Evolutionary conservation across 2,329 filamentous ascomycete genomes (phyloP), one percentile per base, ranked within the genome.

Genomic region (Alternaria arbusti): DNA sequence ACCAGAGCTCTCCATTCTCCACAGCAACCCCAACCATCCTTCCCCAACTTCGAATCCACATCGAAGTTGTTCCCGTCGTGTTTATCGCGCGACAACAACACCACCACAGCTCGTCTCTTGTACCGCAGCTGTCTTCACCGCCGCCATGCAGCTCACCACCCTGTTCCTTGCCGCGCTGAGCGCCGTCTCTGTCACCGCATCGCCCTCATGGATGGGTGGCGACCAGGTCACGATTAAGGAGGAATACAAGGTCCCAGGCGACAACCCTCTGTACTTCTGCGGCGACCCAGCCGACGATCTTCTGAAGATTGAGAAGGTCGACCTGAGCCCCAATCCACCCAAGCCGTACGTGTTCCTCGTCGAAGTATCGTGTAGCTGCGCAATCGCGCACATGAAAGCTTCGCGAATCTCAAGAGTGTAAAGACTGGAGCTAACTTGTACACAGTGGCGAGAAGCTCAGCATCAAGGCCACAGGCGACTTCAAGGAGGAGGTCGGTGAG

Each of bases 191-290:
- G 80, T 85, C 61, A 69, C 71, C 15, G 68, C 71, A 26, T 64
- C 59, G 45, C 82, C 72, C 68, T 83, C 72, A 76, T 83, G 73
- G 75, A 67, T 75, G 66, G 82, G 84, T 70, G 74, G 78, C 64
- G 63, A 72, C 64, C 84, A 87, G 75, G 82, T 85, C 44, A 81
- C 85, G 61, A 79, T 84, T 61, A 81, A 83, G 57, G 80, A 83
- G 54, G 83, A 87, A 49, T 84, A 87, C 79, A 86, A 89, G 69
- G 91, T 97, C 15, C 90, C 92, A 1, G 94, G 96, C 79, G 85
- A 95, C 54, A 97, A 95, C 77, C 95, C 96, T 28, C 86, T 99
- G 63, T 84, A 89, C 76, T 92, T 91, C 82, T 99, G 96, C 69
- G 82, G 84, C 62, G 86, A 92, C 66, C 91, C 92, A 61, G 81